phyloP scores from a whole-genome alignment of 2,329 filamentous ascomycete species.

The Niveomyces coronatus region DNA sequence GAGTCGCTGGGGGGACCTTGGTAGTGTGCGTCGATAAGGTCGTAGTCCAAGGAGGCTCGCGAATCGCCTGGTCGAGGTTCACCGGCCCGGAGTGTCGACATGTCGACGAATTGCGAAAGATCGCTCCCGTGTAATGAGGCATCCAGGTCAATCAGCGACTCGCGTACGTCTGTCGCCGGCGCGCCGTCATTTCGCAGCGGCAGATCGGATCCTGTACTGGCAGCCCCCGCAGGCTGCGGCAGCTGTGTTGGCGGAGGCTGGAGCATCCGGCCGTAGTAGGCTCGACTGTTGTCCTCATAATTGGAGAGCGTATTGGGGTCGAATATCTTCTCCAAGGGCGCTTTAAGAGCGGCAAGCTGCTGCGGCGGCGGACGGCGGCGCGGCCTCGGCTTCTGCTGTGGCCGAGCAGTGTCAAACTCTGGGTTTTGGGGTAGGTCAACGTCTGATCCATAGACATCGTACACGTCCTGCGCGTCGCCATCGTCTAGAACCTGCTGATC shows the following conservation, averaged over 20 bases:
- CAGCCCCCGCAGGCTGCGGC: not conserved
- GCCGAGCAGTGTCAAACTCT: conserved; percentile 38
- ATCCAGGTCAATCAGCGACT: conserved; percentile 56
- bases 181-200: conserved; percentile 47
- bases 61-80: conserved; percentile 30
- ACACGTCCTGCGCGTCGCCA: conserved; percentile 47
- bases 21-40: conserved; percentile 32
- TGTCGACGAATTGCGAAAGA: conserved; percentile 47
- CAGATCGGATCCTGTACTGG: conserved; percentile 38
- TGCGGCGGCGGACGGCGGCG: conserved; percentile 48
- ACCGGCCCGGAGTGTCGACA: conserved; percentile 48
- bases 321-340: conserved; percentile 53
- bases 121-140: conserved; percentile 46
- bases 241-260: conserved; percentile 24
- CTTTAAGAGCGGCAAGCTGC: conserved; percentile 45
- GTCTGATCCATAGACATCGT: conserved; percentile 48
- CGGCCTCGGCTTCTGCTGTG: conserved; percentile 40
- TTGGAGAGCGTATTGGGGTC: conserved; percentile 55
- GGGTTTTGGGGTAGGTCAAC: conserved; percentile 38
- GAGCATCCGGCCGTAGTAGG: conserved; percentile 42
- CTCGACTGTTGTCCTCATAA: conserved; percentile 53
- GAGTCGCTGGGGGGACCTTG: conserved; percentile 48
- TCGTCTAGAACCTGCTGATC: conserved; percentile 45
- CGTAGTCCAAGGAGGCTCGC: conserved; percentile 38
- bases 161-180: conserved; percentile 40